These are phyloP conservation scores for Kwoniella europaea DNA, from an alignment of 768 basidiomycete genomes.

Conservation along the genomic window DNA sequence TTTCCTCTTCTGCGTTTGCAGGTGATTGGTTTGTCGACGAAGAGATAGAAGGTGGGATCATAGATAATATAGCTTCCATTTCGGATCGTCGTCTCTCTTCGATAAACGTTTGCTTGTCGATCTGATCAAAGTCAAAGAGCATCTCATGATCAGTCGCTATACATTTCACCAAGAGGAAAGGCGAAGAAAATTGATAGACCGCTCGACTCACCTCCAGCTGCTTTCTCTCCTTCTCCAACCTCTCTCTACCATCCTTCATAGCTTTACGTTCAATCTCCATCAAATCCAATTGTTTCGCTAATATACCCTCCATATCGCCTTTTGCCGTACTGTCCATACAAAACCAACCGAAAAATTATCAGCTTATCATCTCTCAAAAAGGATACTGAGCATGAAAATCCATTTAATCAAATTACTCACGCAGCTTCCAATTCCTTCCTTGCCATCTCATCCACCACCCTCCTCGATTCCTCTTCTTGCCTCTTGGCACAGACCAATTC, in stretches of 20 bases:
- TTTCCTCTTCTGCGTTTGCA: not conserved
- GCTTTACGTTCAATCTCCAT: slow-evolving; percentile 40
- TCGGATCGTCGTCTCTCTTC: slow-evolving; percentile 46
- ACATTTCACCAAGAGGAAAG: no score
- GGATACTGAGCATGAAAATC: no score
- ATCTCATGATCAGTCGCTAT: no score
- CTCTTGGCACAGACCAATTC: slow-evolving; percentile 43
- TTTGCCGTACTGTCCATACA: slow-evolving; percentile 14
- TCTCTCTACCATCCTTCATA: slow-evolving; percentile 34
- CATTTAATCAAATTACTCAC: slow-evolving; percentile 4
- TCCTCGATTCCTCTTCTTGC: slow-evolving; percentile 48
- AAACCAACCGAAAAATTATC: not conserved
- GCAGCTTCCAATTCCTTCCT: slow-evolving; percentile 25
- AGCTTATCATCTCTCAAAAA: not conserved
- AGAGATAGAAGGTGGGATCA: slow-evolving; percentile 21
- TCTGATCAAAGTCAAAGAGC: slow-evolving; percentile 15
- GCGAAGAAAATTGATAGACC: no score
- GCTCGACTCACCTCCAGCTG: slow-evolving; percentile 54
- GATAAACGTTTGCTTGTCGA: slow-evolving; percentile 44
- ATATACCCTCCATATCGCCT: slow-evolving; percentile 17
- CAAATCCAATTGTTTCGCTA: slow-evolving; percentile 24
- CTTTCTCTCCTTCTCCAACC: slow-evolving; percentile 40
- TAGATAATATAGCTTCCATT: slow-evolving; percentile 33
- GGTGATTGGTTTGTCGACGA: no score
- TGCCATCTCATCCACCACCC: slow-evolving; percentile 42